phyloP scores from a whole-genome alignment of 176 grass and related monocot genomes.

The Pharus latifolius region DNA sequence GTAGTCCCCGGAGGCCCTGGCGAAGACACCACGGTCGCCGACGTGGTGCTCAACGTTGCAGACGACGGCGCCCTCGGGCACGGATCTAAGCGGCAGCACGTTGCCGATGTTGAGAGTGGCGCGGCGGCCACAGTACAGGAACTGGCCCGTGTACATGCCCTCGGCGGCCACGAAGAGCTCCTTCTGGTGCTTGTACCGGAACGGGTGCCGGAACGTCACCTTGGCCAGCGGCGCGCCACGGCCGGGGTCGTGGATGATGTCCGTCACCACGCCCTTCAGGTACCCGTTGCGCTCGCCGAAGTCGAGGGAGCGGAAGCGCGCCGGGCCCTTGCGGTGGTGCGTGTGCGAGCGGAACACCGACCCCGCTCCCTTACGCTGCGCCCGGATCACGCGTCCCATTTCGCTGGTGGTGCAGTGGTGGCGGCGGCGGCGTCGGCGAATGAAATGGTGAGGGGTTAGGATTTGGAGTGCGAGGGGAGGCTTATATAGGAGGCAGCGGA shows the following conservation, averaged over 20 bases:
- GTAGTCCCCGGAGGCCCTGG: slow-evolving; percentile 69
- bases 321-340: slow-evolving; percentile 94
- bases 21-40: slow-evolving; percentile 77
- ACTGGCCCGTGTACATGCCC: slow-evolving; percentile 95
- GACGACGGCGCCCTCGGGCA: slow-evolving; percentile 80
- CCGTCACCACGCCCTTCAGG: slow-evolving; percentile 81
- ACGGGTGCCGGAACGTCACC: slow-evolving; percentile 88
- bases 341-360: slow-evolving; percentile 93
- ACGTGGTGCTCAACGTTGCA: slow-evolving; percentile 97
- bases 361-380: slow-evolving; percentile 91
- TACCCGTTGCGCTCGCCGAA: slow-evolving; percentile 96
- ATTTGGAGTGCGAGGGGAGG: neutral
- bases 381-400: slow-evolving; percentile 93
- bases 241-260: slow-evolving; percentile 84
- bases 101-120: slow-evolving; percentile 76
- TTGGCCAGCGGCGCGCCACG: slow-evolving; percentile 81
- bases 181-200: slow-evolving; percentile 94
- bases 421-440: neutral
- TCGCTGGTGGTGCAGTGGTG: neutral
- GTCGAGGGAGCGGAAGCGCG: slow-evolving; percentile 80
- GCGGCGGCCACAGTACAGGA: slow-evolving; percentile 88
- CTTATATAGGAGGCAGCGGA: neutral
- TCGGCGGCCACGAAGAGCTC: slow-evolving; percentile 90
- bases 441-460: neutral
- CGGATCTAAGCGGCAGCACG: slow-evolving; percentile 61